Evolutionary conservation across 495 filamentous ascomycete genomes (phyloP), one percentile per base, ranked within the genome.

Genomic region (Venustampulla echinocandica): DNA sequence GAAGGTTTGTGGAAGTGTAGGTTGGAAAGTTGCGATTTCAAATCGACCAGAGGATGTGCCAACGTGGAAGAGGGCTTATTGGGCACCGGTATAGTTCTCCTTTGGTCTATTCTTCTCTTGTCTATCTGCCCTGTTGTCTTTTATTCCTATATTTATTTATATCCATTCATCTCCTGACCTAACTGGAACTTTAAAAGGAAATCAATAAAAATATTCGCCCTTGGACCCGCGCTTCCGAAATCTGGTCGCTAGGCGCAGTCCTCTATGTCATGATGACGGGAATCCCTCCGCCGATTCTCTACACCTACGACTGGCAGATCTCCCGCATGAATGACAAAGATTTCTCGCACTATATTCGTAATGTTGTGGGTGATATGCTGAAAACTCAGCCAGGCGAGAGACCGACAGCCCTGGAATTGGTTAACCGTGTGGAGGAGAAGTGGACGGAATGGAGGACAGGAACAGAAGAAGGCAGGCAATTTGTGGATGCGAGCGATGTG

Each of bases 251-350:
- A 2, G 68, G 65, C 22, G 50, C 50, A 10, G 40, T 64, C 19
- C 49, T 70, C 36, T 67, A 58, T 50, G 49, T 38, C 10, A 69
- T 70, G 66, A 68, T 69, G 64, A 52, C 40, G 3, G 60, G 62
- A 10, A 46, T 46, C 4, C 23, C 50, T 3, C 49, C 60, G 10
- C 53, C 59, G 1, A 23, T 50, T 4, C 44, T 47, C 3, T 63
- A 62, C 39, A 52, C 63, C 25, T 68, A 64, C 39, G 9, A 21
- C 23, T 41, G 55, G 55, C 41, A 52, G 17, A 52, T 54, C 14
- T 50, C 46, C 1, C 42, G 55, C 10, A 53, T 47, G 27, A 60
- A 60, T 23, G 53, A 62, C 23, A 58, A 64, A 50, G 46, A 57
- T 6, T 67, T 66, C 46, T 47, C 54, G 10, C 2, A 42, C 3